phyloP scores from a whole-genome alignment of 768 basidiomycete species.

The Phlegmacium glaucopus region DNA sequence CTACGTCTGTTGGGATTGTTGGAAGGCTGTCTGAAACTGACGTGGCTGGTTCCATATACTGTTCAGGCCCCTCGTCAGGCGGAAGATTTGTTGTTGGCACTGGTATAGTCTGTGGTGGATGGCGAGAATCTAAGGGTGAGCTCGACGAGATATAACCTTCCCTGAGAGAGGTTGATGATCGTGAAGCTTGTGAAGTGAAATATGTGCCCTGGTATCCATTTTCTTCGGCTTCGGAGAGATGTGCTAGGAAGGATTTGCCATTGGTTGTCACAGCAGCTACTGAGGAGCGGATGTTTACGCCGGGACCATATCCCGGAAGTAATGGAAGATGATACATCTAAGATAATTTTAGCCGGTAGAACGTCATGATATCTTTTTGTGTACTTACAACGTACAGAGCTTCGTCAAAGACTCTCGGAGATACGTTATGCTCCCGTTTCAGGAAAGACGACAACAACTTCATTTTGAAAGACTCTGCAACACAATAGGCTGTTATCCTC shows the following conservation, averaged over 20 bases:
- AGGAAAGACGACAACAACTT: slow-evolving; percentile 81
- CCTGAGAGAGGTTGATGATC: slow-evolving; percentile 28
- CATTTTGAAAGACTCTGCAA: slow-evolving; percentile 83
- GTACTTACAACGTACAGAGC: slow-evolving; percentile 82
- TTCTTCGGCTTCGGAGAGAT: slow-evolving; percentile 85
- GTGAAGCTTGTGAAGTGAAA: slow-evolving; percentile 44
- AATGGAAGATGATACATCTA: slow-evolving; percentile 92
- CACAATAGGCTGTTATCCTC: slow-evolving; percentile 85
- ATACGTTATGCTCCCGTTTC: slow-evolving; percentile 92
- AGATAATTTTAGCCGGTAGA: not conserved
- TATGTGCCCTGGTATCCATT: slow-evolving; percentile 87
- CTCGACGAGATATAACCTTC: slow-evolving; percentile 68
- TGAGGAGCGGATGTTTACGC: slow-evolving; percentile 83
- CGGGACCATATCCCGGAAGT: slow-evolving; percentile 86
- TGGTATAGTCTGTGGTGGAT: slow-evolving; percentile 2
- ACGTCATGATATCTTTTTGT: not conserved
- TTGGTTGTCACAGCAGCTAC: slow-evolving; percentile 46
- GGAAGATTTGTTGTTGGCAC: slow-evolving; percentile 1
- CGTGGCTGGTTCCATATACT: slow-evolving; percentile 12
- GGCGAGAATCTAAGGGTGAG: slow-evolving; percentile 37
- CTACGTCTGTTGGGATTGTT: slow-evolving; percentile 7
- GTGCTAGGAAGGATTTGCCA: slow-evolving; percentile 58
- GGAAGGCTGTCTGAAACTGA: slow-evolving; percentile 11
- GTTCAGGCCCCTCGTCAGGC: slow-evolving; percentile 14
- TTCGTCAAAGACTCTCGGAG: slow-evolving; percentile 86